A percentile compares a stretch with the other conserved stretches of the same genome.
Conservation (phyloP, 768 basidiomycete genomes). For the Suillus weaverae region DNA sequence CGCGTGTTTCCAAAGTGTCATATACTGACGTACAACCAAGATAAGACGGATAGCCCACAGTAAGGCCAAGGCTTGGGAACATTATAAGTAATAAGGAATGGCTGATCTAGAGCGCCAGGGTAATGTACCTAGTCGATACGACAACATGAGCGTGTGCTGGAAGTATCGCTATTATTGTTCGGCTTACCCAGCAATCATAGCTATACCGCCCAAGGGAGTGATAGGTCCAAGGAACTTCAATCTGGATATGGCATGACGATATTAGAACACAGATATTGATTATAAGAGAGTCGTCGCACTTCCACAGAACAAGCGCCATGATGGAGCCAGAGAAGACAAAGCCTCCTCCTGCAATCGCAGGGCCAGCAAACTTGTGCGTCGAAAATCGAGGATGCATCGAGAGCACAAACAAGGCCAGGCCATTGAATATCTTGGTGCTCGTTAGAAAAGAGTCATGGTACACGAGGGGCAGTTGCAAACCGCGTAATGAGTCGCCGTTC, state of each 20-base stretch:
- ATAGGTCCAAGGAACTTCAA: constrained; percentile 59
- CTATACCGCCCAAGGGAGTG: constrained; percentile 63
- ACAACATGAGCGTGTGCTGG: constrained; percentile 9
- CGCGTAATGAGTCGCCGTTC: constrained; percentile 61
- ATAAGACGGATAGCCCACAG: neutral
- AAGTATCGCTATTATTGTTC: neutral
- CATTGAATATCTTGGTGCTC: constrained; percentile 60
- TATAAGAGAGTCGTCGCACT: constrained; percentile 29
- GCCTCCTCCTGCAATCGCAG: constrained; percentile 59
- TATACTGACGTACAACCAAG: neutral
- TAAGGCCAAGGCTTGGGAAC: neutral
- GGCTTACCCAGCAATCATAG: constrained; percentile 70
- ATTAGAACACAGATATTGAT: neutral
- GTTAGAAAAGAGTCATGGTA: constrained; percentile 12
- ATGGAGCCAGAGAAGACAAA: constrained; percentile 66
- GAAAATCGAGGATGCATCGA: constrained; percentile 65
- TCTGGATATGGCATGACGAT: constrained; percentile 25
- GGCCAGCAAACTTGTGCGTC: constrained; percentile 62
- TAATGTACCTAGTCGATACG: constrained; percentile 47
- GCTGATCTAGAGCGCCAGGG: constrained; percentile 44
- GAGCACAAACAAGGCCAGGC: constrained; percentile 60
- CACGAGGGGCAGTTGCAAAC: constrained; percentile 37
- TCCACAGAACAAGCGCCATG: constrained; percentile 50
- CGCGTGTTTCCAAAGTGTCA: neutral
- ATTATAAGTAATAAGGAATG: neutral